Evolutionary conservation across 805 yeast genomes (phyloP), one percentile per base, ranked within the genome.

Genomic region (Candida adriatica): DNA sequence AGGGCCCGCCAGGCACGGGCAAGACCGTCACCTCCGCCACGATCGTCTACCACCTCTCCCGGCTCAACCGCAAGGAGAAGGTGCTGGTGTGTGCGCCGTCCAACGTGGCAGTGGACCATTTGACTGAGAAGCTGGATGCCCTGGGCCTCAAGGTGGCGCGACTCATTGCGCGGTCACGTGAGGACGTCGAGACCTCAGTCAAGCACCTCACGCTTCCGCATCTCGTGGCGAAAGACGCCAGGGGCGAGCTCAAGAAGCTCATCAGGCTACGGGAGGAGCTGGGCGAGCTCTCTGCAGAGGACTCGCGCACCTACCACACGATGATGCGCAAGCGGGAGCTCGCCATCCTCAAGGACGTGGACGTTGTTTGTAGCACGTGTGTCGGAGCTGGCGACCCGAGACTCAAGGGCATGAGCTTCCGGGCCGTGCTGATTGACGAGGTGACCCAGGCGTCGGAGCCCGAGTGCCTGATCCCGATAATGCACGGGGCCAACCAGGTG

Each of bases 1-100:
- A 88, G 55, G 96, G 96, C 13, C 96, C 96, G 8, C 96, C 96
- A 4, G 95, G 95, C 42, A 88, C 96, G 0, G 96, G 96, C 53
- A 88, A 88, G 52, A 88, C 96, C 1, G 94, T 85, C 11, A 87
- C 95, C 0, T 85, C 95, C 0, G 90, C 95, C 2, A 79, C 94
- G 0, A 83, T 88, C 36, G 73, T 87, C 18, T 79, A 83, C 45
- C 95, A 85, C 48, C 60, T 86, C 33, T 66, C 76, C 3, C 72
- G 74, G 37, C 49, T 77, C 38, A 73, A 72, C 45, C 71, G 72
- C 32, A 71, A 72, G 34, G 77, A 73, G 29, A 72, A 73, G 39
- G 75, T 87, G 7, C 64, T 88, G 24, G 96, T 87, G 3, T 85
- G 95, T 64, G 96, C 96, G 4, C 96, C 96, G 15, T 87, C 95